Evolutionary conservation across 2,329 filamentous ascomycete species (phyloP).

Genomic region (Trichoderma oligosporum): DNA sequence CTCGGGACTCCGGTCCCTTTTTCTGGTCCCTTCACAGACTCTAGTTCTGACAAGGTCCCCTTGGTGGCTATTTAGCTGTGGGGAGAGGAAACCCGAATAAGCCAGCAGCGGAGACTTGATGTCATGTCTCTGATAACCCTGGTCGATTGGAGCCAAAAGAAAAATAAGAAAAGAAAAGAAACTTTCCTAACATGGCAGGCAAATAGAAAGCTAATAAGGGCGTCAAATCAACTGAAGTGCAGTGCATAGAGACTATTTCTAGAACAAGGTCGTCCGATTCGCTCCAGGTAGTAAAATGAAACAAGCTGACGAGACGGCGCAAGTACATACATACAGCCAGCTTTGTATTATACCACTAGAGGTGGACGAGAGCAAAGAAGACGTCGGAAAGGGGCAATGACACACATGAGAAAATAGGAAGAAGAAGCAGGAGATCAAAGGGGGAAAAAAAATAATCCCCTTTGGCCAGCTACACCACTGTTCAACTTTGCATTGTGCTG

Average conservation of each 20-base stretch:
- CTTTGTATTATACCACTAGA: no score
- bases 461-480: no score
- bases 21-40: not conserved
- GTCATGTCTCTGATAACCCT: conserved; percentile 14
- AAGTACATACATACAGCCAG: not conserved
- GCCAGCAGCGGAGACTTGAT: not conserved
- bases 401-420: no score
- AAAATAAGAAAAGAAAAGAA: not conserved
- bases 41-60: conserved; percentile 2
- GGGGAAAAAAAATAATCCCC: no score
- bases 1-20: conserved; percentile 1
- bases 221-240: not conserved
- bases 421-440: no score
- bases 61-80: not conserved
- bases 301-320: not conserved
- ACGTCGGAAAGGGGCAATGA: no score
- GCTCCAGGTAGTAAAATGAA: not conserved
- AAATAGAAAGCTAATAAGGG: not conserved
- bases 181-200: conserved; percentile 10
- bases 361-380: no score
- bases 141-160: not conserved
- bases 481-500: no score
- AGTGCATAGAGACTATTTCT: no score
- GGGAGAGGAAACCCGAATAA: not conserved
- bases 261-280: not conserved